Base-by-base conservation (phyloP, 768 basidiomycete species). In the Phanerochaete sordida region DNA sequence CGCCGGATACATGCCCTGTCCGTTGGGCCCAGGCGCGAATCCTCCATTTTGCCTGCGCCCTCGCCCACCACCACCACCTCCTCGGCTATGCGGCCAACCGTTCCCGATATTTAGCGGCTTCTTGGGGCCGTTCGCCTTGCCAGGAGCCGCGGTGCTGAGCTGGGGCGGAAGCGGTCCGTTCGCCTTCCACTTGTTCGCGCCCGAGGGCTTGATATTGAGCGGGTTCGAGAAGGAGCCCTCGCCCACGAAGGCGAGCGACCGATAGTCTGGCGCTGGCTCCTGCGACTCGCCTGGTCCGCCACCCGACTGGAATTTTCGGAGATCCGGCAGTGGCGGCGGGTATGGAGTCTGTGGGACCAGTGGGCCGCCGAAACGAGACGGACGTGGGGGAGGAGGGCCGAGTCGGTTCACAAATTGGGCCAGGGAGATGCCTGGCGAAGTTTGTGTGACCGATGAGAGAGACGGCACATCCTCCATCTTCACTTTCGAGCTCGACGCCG, bases 131-230 rank as follows among this genome's bases (percentile, higher is more conserved):
- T 48, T 48, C 3, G 67, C 71, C 12, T 74, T 73, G 21, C 64
- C 53, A 9, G 67, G 58, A 2, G 58, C 43, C 21, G 61, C 26
- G 12, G 56, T 57, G 53, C 53, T 54, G 37, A 54, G 53, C 39
- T 54, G 53, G n/a, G 53, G 53, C 23, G 53, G 53, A 11, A 54
- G 35, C 24, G 53, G 53, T 23, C 26, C 26, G 37, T 54, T 43
- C 53, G 33, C 24, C 53, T 54, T 54, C 53, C 53, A 54, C 6
- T 33, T 33, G 37, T 44, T 51, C 28, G 4, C 44, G 21, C 11
- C 49, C 55, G 84, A 81, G 15, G 85, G 82, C 26, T 77, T 75
- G 56, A 87, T 86, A 49, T 75, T 76, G 43, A 86, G 69, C 24
- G 84, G 84, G 66, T 87, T 87, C 0, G 74, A 77, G 26, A 76